Conservation (phyloP, 2,329 filamentous ascomycete genomes). For the Phyllosticta citriasiana region DNA sequence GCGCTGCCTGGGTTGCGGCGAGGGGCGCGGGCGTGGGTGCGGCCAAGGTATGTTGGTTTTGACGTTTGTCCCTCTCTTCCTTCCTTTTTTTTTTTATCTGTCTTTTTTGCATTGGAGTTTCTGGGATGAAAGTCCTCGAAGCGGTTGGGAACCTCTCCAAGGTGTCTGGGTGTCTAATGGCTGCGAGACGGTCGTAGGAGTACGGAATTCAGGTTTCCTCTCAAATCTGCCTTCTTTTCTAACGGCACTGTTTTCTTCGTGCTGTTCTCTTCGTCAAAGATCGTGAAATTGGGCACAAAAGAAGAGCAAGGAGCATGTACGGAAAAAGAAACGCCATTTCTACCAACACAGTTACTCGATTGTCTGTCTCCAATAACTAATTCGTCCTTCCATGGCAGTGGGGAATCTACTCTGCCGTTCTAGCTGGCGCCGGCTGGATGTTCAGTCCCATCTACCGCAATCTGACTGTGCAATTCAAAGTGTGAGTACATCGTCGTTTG, state of each 20-base stretch:
- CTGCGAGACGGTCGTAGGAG: too few relatives aligned
- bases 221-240: too few relatives aligned
- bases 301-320: too few relatives aligned
- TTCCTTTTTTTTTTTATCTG: not conserved
- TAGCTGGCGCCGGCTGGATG: conserved; percentile 52
- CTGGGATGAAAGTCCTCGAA: not conserved
- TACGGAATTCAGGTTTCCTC: too few relatives aligned
- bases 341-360: not conserved
- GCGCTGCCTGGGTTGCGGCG: conserved; percentile 62
- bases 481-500: conserved; percentile 40
- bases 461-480: conserved; percentile 66
- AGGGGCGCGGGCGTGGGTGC: conserved; percentile 58
- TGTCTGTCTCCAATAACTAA: not conserved
- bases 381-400: conserved; percentile 37
- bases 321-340: too few relatives aligned
- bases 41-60: conserved; percentile 37
- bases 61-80: too few relatives aligned
- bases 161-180: too few relatives aligned
- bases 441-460: conserved; percentile 64
- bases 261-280: too few relatives aligned
- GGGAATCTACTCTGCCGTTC: conserved; percentile 54
- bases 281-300: too few relatives aligned
- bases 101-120: not conserved
- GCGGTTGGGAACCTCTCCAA: too few relatives aligned
- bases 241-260: too few relatives aligned